Percentiles rank a stretch among this genome's conserved stretches.
Conservation (phyloP, 2,329 filamentous ascomycete species). For the Phaeoacremonium minimum region DNA sequence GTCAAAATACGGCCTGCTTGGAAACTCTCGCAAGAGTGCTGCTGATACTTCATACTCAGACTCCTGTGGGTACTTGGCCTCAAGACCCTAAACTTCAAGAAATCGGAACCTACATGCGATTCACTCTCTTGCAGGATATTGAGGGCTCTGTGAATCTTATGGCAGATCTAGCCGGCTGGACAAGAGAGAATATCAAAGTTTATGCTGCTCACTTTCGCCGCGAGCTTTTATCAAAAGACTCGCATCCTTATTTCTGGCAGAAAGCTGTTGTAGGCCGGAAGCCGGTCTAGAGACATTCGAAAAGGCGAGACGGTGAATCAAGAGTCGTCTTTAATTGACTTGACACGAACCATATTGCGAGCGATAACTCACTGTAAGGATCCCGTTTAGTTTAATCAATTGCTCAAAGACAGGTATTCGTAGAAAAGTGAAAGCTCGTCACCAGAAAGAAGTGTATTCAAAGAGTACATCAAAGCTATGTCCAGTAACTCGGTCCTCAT, state of each 20-base stretch:
- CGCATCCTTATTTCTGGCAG: constrained; percentile 22
- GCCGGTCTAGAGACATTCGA: too few relatives aligned
- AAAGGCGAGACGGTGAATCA: too few relatives aligned
- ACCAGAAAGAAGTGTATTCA: too few relatives aligned
- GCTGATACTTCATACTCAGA: constrained; percentile 6
- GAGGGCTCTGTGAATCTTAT: constrained; percentile 21
- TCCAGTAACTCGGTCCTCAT: too few relatives aligned
- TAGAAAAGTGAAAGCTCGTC: too few relatives aligned
- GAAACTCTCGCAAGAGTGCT: background rate
- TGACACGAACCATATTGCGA: too few relatives aligned
- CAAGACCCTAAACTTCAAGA: constrained; percentile 19
- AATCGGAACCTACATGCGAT: constrained; percentile 13
- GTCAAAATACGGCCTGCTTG: constrained; percentile 2
- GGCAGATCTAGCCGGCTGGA: constrained; percentile 28
- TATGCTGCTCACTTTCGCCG: constrained; percentile 28
- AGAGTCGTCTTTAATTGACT: too few relatives aligned
- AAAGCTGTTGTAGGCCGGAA: constrained; percentile 23
- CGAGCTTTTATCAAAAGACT: constrained; percentile 20
- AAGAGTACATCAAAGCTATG: too few relatives aligned
- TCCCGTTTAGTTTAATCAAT: too few relatives aligned
- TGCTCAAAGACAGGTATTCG: too few relatives aligned
- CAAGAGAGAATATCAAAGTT: constrained; percentile 22
- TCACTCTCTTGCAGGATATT: constrained; percentile 7
- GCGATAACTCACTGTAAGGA: too few relatives aligned
- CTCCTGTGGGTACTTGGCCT: constrained; percentile 20